phyloP scores from a whole-genome alignment of 306 rosid species.

The Begonia fuchsioides region DNA sequence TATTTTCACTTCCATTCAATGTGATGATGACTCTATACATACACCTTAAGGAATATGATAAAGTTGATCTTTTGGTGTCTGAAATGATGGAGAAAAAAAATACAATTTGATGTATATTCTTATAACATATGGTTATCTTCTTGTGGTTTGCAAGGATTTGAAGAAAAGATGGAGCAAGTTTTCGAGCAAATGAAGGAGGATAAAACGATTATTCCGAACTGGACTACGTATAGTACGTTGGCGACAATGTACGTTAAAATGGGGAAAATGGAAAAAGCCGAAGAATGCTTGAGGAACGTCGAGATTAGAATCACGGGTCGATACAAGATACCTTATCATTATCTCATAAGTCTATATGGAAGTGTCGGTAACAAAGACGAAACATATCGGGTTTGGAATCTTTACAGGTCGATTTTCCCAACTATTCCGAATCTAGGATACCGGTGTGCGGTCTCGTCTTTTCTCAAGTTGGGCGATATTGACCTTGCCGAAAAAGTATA shows the following conservation, averaged over 20 bases:
- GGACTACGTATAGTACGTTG: constrained; percentile 88
- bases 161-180: constrained; percentile 68
- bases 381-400: constrained; percentile 69
- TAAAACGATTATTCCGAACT: constrained; percentile 52
- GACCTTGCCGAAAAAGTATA: constrained; percentile 64
- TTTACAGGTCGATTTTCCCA: constrained; percentile 52
- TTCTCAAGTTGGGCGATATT: constrained; percentile 58
- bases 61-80: constrained; percentile 56
- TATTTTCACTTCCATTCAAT: constrained; percentile 64
- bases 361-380: constrained; percentile 63
- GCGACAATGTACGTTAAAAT: constrained; percentile 82
- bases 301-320: constrained; percentile 75
- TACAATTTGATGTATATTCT: constrained; percentile 68
- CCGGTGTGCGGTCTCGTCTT: constrained; percentile 65
- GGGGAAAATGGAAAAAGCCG: constrained; percentile 60
- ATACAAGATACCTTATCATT: constrained; percentile 77
- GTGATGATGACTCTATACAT: constrained; percentile 96
- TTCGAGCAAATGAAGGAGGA: constrained; percentile 67
- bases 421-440: constrained; percentile 78
- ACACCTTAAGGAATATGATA: constrained; percentile 65
- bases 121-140: constrained; percentile 91
- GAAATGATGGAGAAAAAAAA: constrained; percentile 54
- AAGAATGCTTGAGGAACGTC: constrained; percentile 54
- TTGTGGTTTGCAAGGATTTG: constrained; percentile 55
- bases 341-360: constrained; percentile 76